phyloP scores from a whole-genome alignment of 148 eudicot genomes.

The Camellia japonica region DNA sequence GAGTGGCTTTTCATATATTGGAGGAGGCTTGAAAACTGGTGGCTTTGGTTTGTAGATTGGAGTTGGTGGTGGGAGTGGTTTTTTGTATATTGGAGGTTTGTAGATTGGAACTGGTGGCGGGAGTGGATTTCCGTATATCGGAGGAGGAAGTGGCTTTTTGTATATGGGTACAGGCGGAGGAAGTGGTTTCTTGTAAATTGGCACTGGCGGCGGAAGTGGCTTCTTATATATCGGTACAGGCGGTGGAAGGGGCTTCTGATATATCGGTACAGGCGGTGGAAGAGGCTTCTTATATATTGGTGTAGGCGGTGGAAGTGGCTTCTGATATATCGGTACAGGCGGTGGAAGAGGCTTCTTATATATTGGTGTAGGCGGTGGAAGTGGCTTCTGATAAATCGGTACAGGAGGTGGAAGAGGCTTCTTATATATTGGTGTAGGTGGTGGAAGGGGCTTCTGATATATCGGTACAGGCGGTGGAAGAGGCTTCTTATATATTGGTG shows the following conservation, averaged over 20 bases:
- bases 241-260: neutral
- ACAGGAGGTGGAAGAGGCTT: neutral
- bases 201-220: too few relatives aligned
- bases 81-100: neutral
- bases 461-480: neutral
- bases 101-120: neutral
- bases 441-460: neutral
- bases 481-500: neutral
- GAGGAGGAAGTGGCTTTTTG: neutral
- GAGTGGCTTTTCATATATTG: constrained; percentile 10
- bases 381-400: neutral
- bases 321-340: neutral
- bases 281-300: constrained; percentile 7
- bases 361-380: neutral
- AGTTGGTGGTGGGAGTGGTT: neutral
- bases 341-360: neutral
- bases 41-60: neutral
- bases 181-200: too few relatives aligned
- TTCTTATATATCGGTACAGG: too few relatives aligned
- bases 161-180: too few relatives aligned
- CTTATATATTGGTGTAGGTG: neutral
- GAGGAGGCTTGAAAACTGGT: neutral
- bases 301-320: constrained; percentile 6
- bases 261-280: neutral
- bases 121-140: neutral